phyloP scores from a whole-genome alignment of 176 grass and related monocot genomes.

The Bonia amplexicaulis region DNA sequence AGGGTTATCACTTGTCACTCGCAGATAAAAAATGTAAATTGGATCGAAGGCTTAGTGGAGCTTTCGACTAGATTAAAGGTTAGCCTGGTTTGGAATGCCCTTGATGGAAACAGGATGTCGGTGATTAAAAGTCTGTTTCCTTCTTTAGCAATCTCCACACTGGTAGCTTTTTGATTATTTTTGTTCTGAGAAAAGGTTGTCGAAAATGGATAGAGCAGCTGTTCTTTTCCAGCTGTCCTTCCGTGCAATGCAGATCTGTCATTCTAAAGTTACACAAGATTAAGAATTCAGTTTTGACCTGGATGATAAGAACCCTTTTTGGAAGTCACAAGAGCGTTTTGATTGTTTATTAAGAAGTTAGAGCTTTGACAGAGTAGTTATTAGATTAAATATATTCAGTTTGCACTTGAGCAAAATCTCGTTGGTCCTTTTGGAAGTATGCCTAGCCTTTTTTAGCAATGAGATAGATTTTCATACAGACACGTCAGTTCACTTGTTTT shows the following conservation, averaged over 20 bases:
- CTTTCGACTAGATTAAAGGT: neutral
- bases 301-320: neutral
- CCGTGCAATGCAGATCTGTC: neutral
- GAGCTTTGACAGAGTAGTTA: neutral
- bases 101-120: neutral
- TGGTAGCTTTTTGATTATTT: neutral
- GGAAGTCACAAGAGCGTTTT: neutral
- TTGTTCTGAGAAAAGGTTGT: neutral
- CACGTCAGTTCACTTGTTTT: neutral
- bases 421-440: neutral
- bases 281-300: neutral
- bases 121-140: neutral
- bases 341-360: neutral
- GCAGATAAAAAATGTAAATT: neutral
- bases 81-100: neutral
- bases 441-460: neutral
- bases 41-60: neutral
- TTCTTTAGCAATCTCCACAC: neutral
- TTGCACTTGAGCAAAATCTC: slow-evolving; percentile 8
- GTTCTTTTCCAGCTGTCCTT: slow-evolving; percentile 4
- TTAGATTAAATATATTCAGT: slow-evolving; percentile 13
- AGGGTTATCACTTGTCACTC: neutral
- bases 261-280: slow-evolving; percentile 14
- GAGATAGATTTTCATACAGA: neutral
- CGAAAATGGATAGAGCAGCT: neutral